These are phyloP conservation scores for Pascua guehoae DNA, from an alignment of 1,284 basidiomycete genomes.

Conservation along the genomic window DNA sequence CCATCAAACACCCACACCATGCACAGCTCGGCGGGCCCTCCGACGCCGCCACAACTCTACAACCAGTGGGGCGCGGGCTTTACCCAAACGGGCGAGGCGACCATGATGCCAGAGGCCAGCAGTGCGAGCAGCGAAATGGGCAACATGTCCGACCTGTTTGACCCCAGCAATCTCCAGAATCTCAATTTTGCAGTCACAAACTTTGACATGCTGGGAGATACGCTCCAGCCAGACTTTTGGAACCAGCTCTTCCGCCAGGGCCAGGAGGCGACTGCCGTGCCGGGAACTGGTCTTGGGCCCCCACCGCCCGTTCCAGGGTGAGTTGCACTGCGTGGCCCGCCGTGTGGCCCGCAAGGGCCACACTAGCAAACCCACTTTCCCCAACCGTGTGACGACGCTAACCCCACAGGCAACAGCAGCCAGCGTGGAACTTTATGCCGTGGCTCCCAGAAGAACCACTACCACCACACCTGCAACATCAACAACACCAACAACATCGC, in stretches of 20 bases:
- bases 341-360: background rate
- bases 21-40: background rate
- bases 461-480: background rate
- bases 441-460: slow-evolving; percentile 8
- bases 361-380: background rate
- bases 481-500: background rate
- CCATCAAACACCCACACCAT: background rate
- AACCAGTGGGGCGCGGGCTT: slow-evolving; percentile 5
- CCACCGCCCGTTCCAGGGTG: background rate
- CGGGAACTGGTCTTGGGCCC: slow-evolving; percentile 1
- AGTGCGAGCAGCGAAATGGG: background rate
- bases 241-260: slow-evolving; percentile 11
- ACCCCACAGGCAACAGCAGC: slow-evolving; percentile 1
- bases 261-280: slow-evolving; percentile 3
- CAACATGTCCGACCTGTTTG: slow-evolving; percentile 12
- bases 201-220: slow-evolving; percentile 20
- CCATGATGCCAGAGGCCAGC: background rate
- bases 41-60: slow-evolving; percentile 11
- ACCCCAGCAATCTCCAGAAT: slow-evolving; percentile 15
- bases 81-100: slow-evolving; percentile 4
- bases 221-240: slow-evolving; percentile 13
- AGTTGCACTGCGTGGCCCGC: background rate
- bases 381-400: background rate
- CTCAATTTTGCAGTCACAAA: slow-evolving; percentile 20
- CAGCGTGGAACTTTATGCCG: slow-evolving; percentile 10